Percentiles rank a stretch among this genome's conserved stretches.
These are phyloP conservation scores for Penicillium aurantiogriseum DNA, from an alignment of 2,329 filamentous ascomycete species.

Conservation along the genomic window DNA sequence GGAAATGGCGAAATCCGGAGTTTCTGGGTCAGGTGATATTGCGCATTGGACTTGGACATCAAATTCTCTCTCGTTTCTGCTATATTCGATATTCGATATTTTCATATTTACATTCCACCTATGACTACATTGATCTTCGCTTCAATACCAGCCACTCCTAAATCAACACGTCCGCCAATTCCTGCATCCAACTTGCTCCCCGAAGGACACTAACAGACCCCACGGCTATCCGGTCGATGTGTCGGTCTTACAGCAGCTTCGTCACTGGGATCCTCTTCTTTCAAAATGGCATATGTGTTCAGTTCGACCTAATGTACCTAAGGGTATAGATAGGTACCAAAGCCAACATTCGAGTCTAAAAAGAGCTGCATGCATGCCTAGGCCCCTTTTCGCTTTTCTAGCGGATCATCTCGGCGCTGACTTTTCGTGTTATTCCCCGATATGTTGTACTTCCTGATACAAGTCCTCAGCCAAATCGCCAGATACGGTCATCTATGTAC, in stretches of 20 bases:
- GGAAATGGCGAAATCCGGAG: background rate
- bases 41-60: background rate
- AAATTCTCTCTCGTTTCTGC: background rate
- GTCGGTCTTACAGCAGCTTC: background rate
- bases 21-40: conserved; percentile 1
- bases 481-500: conserved; percentile 14
- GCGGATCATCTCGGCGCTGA: conserved; percentile 1
- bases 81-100: background rate
- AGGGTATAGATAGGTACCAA: background rate
- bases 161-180: conserved; percentile 8
- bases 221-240: background rate
- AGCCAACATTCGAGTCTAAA: conserved; percentile 8
- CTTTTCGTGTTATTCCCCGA: conserved; percentile 3
- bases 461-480: conserved; percentile 1
- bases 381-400: background rate
- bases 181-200: background rate
- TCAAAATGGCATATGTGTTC: background rate
- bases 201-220: background rate
- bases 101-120: background rate
- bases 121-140: conserved; percentile 6
- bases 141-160: conserved; percentile 9
- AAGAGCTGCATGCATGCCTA: conserved; percentile 17
- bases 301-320: background rate
- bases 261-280: conserved; percentile 1
- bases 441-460: conserved; percentile 10